phyloP scores from a whole-genome alignment of 345 rosid species.

The Camelina hispida region DNA sequence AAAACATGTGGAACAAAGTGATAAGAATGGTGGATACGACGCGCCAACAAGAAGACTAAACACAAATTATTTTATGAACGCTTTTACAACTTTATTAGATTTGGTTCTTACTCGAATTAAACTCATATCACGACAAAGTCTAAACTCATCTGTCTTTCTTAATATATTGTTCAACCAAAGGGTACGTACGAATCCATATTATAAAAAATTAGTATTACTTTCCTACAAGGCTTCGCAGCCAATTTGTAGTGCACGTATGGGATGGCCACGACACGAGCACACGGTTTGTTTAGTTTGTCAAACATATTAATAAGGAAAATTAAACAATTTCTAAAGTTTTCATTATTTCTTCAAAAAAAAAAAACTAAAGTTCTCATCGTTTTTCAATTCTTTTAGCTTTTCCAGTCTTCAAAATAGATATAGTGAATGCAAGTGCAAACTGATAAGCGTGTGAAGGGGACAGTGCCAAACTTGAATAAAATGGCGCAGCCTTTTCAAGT shows the following conservation, averaged over 20 bases:
- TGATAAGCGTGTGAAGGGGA: conserved; percentile 41
- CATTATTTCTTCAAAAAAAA: background rate
- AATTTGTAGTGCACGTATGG: conserved; percentile 27
- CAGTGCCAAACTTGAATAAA: conserved; percentile 33
- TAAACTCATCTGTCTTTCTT: conserved; percentile 3
- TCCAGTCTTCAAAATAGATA: conserved; percentile 24
- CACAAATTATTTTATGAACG: background rate
- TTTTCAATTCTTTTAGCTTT: conserved; percentile 23
- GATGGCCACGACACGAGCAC: conserved; percentile 4
- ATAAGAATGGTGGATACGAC: conserved; percentile 6
- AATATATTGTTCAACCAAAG: background rate
- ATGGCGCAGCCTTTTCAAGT: conserved; percentile 38
- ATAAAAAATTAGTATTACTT: background rate
- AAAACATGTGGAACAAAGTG: conserved; percentile 20
- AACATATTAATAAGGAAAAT: conserved; percentile 1
- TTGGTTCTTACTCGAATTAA: background rate
- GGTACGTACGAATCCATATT: background rate
- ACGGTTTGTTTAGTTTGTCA: conserved; percentile 37
- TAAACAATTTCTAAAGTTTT: background rate
- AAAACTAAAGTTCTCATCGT: background rate
- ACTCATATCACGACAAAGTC: conserved; percentile 13
- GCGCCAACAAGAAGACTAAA: conserved; percentile 18
- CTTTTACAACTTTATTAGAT: conserved; percentile 22
- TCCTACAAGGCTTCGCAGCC: conserved; percentile 20
- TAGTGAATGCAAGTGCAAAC: conserved; percentile 26